phyloP scores from a whole-genome alignment of 495 filamentous ascomycete species.

The Lepidopterella palustris region DNA sequence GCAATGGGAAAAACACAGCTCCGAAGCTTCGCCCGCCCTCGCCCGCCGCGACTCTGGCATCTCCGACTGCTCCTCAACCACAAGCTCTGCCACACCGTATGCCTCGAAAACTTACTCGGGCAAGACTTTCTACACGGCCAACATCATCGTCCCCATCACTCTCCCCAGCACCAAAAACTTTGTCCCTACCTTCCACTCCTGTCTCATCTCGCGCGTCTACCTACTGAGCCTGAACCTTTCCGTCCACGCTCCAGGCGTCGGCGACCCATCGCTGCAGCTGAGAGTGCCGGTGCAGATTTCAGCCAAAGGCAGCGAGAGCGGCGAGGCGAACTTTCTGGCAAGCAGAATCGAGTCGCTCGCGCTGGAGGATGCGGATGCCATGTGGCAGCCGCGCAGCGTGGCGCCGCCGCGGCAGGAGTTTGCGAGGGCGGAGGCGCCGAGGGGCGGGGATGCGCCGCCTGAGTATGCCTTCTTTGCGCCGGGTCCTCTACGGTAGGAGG shows the following conservation, averaged over 20 bases:
- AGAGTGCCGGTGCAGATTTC: slow-evolving; percentile 74
- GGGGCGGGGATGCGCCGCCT: not conserved
- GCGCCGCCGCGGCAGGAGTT: no score
- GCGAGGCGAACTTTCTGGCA: slow-evolving; percentile 17
- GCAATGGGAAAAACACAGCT: slow-evolving; percentile 57
- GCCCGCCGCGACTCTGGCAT: slow-evolving; percentile 57
- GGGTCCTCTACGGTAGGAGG: not conserved
- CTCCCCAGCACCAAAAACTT: slow-evolving; percentile 66
- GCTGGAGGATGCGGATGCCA: slow-evolving; percentile 7
- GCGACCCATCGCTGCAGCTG: slow-evolving; percentile 53
- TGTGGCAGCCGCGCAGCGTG: slow-evolving; percentile 19
- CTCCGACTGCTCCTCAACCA: slow-evolving; percentile 21
- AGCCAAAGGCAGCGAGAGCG: slow-evolving; percentile 19
- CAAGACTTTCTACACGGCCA: slow-evolving; percentile 57
- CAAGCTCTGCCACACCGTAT: slow-evolving; percentile 29
- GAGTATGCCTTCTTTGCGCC: not conserved
- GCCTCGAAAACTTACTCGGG: slow-evolving; percentile 39
- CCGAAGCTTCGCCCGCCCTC: not conserved
- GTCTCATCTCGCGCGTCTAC: slow-evolving; percentile 76
- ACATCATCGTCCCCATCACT: slow-evolving; percentile 64
- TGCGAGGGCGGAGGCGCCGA: not conserved
- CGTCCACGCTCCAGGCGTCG: slow-evolving; percentile 51
- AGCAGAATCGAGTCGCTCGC: slow-evolving; percentile 5
- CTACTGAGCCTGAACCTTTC: slow-evolving; percentile 61
- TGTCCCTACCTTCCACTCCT: slow-evolving; percentile 84